Conservation (phyloP, 768 basidiomycete species). For the Mycena chlorophos region DNA sequence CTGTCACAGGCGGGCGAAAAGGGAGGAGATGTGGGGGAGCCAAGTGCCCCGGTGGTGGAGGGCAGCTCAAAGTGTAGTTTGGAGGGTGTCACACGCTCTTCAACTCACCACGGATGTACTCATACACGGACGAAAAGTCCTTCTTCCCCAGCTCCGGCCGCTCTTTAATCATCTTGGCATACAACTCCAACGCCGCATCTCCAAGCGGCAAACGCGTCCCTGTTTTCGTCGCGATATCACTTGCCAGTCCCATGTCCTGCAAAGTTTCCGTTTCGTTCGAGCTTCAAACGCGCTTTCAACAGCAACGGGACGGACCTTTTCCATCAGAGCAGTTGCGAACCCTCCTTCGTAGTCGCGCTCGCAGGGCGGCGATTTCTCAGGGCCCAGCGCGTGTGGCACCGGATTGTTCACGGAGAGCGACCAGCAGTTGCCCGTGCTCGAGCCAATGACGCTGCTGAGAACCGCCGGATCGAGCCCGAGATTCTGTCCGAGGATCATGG, state of each 20-base stretch:
- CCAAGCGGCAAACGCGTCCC: constrained; percentile 64
- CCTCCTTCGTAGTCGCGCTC: constrained; percentile 84
- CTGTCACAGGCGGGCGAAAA: no score
- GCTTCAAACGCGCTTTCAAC: neutral
- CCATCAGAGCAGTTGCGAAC: constrained; percentile 80
- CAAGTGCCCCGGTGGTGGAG: neutral
- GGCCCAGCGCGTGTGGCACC: constrained; percentile 64
- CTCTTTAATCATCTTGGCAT: constrained; percentile 51
- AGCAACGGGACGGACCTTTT: constrained; percentile 53
- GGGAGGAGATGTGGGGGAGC: no score
- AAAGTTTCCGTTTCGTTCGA: no score
- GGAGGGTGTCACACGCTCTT: constrained; percentile 2
- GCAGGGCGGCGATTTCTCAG: constrained; percentile 75
- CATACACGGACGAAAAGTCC: constrained; percentile 84
- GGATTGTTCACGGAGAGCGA: constrained; percentile 86
- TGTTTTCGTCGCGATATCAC: constrained; percentile 52
- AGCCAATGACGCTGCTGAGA: constrained; percentile 83
- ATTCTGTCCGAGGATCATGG: constrained; percentile 82
- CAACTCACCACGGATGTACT: constrained; percentile 47
- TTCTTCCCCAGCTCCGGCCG: constrained; percentile 62
- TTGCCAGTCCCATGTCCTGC: constrained; percentile 85
- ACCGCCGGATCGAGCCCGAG: constrained; percentile 78
- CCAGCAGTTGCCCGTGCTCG: constrained; percentile 82
- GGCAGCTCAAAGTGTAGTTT: neutral
- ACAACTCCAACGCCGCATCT: constrained; percentile 61